Base-by-base conservation (phyloP, 768 basidiomycete genomes). In the Infundibulicybe gibba region DNA sequence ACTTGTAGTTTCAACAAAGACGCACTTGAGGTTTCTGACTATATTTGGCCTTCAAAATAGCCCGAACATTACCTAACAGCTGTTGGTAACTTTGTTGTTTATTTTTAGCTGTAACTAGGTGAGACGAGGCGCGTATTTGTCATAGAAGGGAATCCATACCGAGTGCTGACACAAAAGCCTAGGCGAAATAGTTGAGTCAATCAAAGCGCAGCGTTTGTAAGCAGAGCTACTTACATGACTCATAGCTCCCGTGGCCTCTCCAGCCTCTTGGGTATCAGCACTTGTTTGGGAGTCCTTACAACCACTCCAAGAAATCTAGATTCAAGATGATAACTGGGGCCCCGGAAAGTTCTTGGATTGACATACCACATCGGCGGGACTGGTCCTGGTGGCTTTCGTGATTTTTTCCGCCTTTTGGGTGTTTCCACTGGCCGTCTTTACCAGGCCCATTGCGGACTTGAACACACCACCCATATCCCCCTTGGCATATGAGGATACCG, bases 281-380 rank as follows among this genome's bases (percentile, higher is more conserved):
- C 87, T 89, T n/a, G 86, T 90, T 61, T 90, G 86, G 13, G 80
- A 73, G 60, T 90, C 88, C 52, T 85, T 86, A 62, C 87, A 88
- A 20, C 86, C 88, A 58, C 85, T 86, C 77, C 82, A 90, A n/a
- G 83, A 85, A n/a, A 90, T 85, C 87, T 90, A 45, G 2, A 14
- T 49, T 49, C 10, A 43, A 6, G 11, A 21, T 30, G 32, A 41
- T 5, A 38, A 47, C 53, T 11, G 49, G 31, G 13, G 13, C 14
- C 20, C 30, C 6, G 42, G 43, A 32, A 5, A 34, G 25, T 25
- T 40, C 14, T 31, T 1, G 25, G 12, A 49, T 39, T 15, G 14
- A 75, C 87, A 50, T 59, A 92, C 90, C 12, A 85, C 90, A 62
- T 98, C 95, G 15, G 93, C 94, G 6, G 83, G 75, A 53, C 88